Evolutionary conservation across 495 filamentous ascomycete species (phyloP).

Genomic region (Endocarpon pusillum): DNA sequence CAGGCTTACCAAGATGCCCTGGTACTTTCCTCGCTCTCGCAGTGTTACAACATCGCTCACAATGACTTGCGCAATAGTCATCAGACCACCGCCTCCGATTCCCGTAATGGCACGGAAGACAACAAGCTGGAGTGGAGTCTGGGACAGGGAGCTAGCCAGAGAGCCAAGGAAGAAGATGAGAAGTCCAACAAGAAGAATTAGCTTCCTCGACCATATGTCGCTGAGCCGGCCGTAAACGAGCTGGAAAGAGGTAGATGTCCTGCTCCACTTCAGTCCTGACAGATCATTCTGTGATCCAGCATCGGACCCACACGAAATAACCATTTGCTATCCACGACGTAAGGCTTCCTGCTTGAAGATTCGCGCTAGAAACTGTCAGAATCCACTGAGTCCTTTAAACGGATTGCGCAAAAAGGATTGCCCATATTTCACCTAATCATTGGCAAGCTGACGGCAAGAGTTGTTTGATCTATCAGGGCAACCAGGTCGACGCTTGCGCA

Average conservation of each 20-base stretch:
- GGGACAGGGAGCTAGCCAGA: slow-evolving; percentile 31
- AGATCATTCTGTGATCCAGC: too few species aligned
- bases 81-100: neutral
- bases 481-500: slow-evolving; percentile 37
- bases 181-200: slow-evolving; percentile 28
- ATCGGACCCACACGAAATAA: slow-evolving; percentile 35
- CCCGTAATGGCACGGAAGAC: slow-evolving; percentile 12
- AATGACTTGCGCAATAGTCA: slow-evolving; percentile 20
- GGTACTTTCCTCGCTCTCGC: slow-evolving; percentile 33
- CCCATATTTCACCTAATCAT: slow-evolving; percentile 31
- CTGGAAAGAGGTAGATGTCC: slow-evolving; percentile 39
- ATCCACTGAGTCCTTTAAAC: too few species aligned
- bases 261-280: too few species aligned
- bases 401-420: too few species aligned
- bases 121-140: slow-evolving; percentile 33
- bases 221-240: slow-evolving; percentile 38
- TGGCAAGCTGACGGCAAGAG: slow-evolving; percentile 31
- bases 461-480: slow-evolving; percentile 38
- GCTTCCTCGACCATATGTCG: slow-evolving; percentile 36
- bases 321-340: slow-evolving; percentile 36
- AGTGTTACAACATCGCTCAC: slow-evolving; percentile 36
- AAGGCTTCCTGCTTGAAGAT: slow-evolving; percentile 28
- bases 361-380: too few species aligned
- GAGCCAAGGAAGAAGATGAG: slow-evolving; percentile 36
- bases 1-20: slow-evolving; percentile 35